These are phyloP conservation scores for Xerocomellus chrysenteron DNA, from an alignment of 768 basidiomycete species.

Conservation along the genomic window DNA sequence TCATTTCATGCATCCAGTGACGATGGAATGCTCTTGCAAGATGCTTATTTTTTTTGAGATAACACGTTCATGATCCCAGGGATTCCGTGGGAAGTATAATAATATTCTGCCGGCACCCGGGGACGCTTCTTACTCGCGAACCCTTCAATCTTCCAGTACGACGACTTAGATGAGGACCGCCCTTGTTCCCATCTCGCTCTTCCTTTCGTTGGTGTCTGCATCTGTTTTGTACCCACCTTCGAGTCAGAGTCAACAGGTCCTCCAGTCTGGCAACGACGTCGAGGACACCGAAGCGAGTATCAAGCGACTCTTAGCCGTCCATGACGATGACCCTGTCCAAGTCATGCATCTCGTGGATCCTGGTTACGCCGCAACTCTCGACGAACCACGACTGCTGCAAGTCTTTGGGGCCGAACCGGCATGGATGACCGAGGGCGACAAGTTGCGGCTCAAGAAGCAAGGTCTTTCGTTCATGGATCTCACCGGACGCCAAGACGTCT, in stretches of 20 bases:
- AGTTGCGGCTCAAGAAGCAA: background rate
- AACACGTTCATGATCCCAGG: too few relatives aligned
- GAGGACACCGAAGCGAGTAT: background rate
- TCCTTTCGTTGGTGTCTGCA: background rate
- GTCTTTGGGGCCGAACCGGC: background rate
- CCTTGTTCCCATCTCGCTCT: background rate
- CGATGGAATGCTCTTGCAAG: too few relatives aligned
- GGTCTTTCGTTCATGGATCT: background rate
- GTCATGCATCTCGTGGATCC: slow-evolving; percentile 18
- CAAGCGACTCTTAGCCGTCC: slow-evolving; percentile 5
- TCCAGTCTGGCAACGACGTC: background rate
- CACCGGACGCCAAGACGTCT: background rate
- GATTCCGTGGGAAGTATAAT: too few relatives aligned
- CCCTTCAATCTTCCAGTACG: background rate
- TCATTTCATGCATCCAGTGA: too few relatives aligned
- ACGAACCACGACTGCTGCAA: slow-evolving; percentile 11
- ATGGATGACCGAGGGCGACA: slow-evolving; percentile 3
- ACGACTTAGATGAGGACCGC: background rate
- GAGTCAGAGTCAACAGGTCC: slow-evolving; percentile 1
- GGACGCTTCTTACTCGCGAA: too few relatives aligned
- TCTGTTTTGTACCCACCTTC: background rate
- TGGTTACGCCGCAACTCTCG: slow-evolving; percentile 11
- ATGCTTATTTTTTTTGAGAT: too few relatives aligned
- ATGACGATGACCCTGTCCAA: slow-evolving; percentile 15
- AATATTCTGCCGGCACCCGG: too few relatives aligned